These are phyloP conservation scores for Wallacemonas collosoma DNA, from an alignment of 208 protist species.

Conservation along the genomic window DNA sequence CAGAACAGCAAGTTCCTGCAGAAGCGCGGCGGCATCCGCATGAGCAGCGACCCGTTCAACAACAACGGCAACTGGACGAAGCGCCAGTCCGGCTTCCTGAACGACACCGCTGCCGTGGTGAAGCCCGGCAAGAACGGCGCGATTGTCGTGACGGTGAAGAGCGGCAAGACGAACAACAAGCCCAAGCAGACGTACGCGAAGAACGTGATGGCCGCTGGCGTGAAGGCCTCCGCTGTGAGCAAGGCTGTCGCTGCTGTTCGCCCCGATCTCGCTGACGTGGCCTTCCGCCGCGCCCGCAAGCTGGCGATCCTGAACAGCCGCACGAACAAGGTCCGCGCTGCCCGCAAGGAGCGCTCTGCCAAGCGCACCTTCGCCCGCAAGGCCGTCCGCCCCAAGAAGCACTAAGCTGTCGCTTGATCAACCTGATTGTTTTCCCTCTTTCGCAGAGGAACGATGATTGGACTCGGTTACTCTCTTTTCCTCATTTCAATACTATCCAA, in stretches of 20 bases:
- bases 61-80: conserved; percentile 90
- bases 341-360: conserved; percentile 80
- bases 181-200: conserved; percentile 80
- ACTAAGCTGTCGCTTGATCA: not conserved
- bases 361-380: conserved; percentile 79
- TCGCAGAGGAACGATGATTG: not conserved
- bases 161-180: conserved; percentile 72
- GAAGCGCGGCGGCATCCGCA: conserved; percentile 77
- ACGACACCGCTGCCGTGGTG: conserved; percentile 69
- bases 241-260: conserved; percentile 71
- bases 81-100: conserved; percentile 81
- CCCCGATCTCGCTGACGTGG: conserved; percentile 75
- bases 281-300: conserved; percentile 82
- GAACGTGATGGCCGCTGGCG: conserved; percentile 59
- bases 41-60: conserved; percentile 89
- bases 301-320: conserved; percentile 60
- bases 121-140: conserved; percentile 68
- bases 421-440: not conserved
- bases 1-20: conserved; percentile 87
- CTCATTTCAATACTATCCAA: too few species aligned
- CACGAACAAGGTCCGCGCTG: conserved; percentile 65
- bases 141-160: conserved; percentile 75
- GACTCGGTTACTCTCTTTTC: too few species aligned
- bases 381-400: conserved; percentile 60
- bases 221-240: conserved; percentile 76